Conservation (phyloP, 2,329 filamentous ascomycete species). For the Aspergillus pseudoglaucus region DNA sequence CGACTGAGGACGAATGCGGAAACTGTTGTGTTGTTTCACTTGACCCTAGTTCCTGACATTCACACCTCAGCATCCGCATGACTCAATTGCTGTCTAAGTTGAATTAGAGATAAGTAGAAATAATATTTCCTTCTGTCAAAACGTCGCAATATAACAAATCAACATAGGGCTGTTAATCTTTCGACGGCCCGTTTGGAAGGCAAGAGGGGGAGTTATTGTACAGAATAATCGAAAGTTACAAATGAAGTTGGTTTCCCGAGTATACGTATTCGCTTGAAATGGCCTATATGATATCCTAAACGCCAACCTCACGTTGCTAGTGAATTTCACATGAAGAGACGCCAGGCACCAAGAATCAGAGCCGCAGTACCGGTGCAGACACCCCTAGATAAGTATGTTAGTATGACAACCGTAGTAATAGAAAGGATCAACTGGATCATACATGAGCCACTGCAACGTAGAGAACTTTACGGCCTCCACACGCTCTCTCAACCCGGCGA, state of each 20-base stretch:
- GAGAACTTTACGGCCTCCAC: constrained; percentile 97
- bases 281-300: neutral
- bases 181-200: neutral
- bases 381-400: constrained; percentile 42
- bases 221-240: neutral
- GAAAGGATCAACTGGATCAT: constrained; percentile 41
- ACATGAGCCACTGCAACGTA: constrained; percentile 97
- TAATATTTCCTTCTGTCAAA: no score
- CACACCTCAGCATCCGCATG: no score
- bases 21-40: no score
- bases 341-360: constrained; percentile 61
- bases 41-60: no score
- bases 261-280: neutral
- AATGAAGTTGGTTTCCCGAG: neutral
- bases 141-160: no score
- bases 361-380: constrained; percentile 61
- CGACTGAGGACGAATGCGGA: no score
- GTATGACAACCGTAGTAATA: constrained; percentile 6
- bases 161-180: no score
- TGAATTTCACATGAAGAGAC: constrained; percentile 52
- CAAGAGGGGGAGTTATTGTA: neutral
- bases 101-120: no score
- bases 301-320: neutral
- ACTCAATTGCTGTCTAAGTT: no score
- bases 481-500: constrained; percentile 80